phyloP scores from a whole-genome alignment of 1,284 basidiomycete genomes.

The Trametes versicolor region DNA sequence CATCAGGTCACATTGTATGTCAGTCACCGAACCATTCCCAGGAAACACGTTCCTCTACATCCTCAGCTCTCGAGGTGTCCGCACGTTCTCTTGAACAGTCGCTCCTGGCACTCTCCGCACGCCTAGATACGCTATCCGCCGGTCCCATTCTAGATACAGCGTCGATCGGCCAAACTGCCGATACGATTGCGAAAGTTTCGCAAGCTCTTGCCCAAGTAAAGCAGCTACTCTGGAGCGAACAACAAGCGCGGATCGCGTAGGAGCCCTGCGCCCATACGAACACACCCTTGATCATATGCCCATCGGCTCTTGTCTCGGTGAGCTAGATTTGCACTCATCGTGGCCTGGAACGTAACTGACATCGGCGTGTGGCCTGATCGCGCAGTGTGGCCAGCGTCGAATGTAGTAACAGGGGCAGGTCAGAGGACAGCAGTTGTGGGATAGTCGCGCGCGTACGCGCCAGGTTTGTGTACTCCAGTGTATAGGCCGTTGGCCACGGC shows the following conservation, averaged over 20 bases:
- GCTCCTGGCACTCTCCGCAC: conserved; percentile 62
- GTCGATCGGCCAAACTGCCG: conserved; percentile 69
- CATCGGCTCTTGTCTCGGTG: conserved; percentile 20
- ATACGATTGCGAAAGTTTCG: conserved; percentile 73
- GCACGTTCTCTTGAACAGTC: conserved; percentile 61
- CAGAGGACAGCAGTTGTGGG: conserved; percentile 20
- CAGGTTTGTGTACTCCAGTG: conserved; percentile 20
- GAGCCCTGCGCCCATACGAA: conserved; percentile 30
- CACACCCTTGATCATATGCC: conserved; percentile 24
- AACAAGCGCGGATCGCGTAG: conserved; percentile 31
- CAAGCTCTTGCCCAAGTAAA: conserved; percentile 69
- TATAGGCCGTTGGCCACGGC: conserved; percentile 19
- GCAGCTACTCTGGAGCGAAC: conserved; percentile 56
- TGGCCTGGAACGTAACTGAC: conserved; percentile 18
- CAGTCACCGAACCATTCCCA: conserved; percentile 19
- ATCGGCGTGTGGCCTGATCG: conserved; percentile 28
- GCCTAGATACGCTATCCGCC: conserved; percentile 56
- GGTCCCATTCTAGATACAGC: conserved; percentile 55
- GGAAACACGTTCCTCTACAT: conserved; percentile 34
- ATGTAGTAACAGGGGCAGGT: conserved; percentile 18
- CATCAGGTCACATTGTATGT: conserved; percentile 9
- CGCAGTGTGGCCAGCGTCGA: conserved; percentile 28
- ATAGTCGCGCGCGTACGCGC: conserved; percentile 21
- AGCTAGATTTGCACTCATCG: conserved; percentile 17
- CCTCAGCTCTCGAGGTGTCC: conserved; percentile 50